A percentile compares a stretch with the other conserved stretches of the same genome.
Evolutionary conservation across 176 grass and related monocot species (phyloP).

Genomic region (Dendrocalamus sinicus): DNA sequence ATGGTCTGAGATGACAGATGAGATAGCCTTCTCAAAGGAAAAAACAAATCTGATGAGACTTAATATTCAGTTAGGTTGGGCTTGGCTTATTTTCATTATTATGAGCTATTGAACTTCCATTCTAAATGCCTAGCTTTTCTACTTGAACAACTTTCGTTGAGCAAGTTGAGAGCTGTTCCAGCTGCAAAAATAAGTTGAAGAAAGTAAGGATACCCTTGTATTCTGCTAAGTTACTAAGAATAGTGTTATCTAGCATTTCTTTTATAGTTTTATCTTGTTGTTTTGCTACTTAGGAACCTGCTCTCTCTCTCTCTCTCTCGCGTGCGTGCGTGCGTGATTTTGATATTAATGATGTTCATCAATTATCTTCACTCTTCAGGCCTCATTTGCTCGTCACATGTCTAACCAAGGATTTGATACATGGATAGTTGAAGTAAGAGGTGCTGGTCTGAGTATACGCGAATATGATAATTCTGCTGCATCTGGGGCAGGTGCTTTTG

Average conservation of each 20-base stretch:
- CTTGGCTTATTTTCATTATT: slow-evolving; percentile 2
- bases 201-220: background rate
- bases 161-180: background rate
- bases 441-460: slow-evolving; percentile 69
- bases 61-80: background rate
- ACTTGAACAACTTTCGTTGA: background rate
- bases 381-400: slow-evolving; percentile 87
- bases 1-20: background rate
- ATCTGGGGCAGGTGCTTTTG: slow-evolving; percentile 2
- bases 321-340: background rate
- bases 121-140: background rate
- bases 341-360: slow-evolving; percentile 1
- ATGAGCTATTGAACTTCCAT: background rate
- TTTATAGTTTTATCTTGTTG: slow-evolving; percentile 2
- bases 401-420: slow-evolving; percentile 82
- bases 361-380: slow-evolving; percentile 53
- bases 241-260: slow-evolving; percentile 9
- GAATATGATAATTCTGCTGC: slow-evolving; percentile 10
- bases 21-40: background rate
- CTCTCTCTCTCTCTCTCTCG: background rate
- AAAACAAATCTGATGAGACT: background rate
- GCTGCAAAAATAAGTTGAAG: background rate
- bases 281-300: background rate
- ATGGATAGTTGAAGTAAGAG: slow-evolving; percentile 85
- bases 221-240: slow-evolving; percentile 8